phyloP scores from a whole-genome alignment of 2,329 filamentous ascomycete genomes.

The Onygena corvina region DNA sequence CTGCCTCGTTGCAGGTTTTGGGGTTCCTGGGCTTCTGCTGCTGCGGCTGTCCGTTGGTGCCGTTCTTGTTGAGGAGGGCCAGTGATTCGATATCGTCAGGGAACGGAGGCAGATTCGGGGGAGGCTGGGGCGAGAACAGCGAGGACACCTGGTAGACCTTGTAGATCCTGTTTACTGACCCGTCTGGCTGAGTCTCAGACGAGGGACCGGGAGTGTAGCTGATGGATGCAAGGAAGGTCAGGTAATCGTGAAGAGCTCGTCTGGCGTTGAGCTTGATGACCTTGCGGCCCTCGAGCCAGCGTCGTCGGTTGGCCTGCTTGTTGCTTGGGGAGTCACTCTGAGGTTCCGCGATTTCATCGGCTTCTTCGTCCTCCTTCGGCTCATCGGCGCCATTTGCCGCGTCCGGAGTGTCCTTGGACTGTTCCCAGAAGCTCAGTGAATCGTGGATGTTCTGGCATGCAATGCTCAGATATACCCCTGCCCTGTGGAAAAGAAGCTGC shows the following conservation, averaged over 20 bases:
- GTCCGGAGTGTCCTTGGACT: slow-evolving; percentile 7
- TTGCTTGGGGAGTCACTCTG: slow-evolving; percentile 24
- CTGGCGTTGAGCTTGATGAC: slow-evolving; percentile 62
- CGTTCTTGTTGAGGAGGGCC: slow-evolving; percentile 9
- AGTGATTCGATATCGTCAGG: slow-evolving; percentile 37
- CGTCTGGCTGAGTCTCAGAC: slow-evolving; percentile 28
- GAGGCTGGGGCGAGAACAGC: slow-evolving; percentile 59
- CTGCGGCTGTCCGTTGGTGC: background rate
- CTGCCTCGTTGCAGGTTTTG: slow-evolving; percentile 46
- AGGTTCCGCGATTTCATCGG: background rate
- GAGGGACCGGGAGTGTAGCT: slow-evolving; percentile 67
- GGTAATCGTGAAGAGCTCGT: slow-evolving; percentile 61
- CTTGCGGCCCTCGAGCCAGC: slow-evolving; percentile 51
- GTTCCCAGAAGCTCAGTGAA: slow-evolving; percentile 30
- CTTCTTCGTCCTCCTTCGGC: background rate
- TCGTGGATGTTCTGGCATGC: slow-evolving; percentile 54
- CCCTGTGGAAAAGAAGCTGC: slow-evolving; percentile 66
- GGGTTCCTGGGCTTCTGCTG: slow-evolving; percentile 24
- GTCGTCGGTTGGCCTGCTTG: slow-evolving; percentile 34
- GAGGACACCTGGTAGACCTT: slow-evolving; percentile 47
- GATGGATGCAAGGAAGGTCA: slow-evolving; percentile 58
- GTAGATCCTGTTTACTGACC: slow-evolving; percentile 29
- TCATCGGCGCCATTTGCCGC: background rate
- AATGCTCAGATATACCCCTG: slow-evolving; percentile 57
- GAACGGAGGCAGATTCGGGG: slow-evolving; percentile 54